These are phyloP conservation scores for Pachysolen tannophilus DNA, from an alignment of 805 yeast genomes.

Conservation along the genomic window DNA sequence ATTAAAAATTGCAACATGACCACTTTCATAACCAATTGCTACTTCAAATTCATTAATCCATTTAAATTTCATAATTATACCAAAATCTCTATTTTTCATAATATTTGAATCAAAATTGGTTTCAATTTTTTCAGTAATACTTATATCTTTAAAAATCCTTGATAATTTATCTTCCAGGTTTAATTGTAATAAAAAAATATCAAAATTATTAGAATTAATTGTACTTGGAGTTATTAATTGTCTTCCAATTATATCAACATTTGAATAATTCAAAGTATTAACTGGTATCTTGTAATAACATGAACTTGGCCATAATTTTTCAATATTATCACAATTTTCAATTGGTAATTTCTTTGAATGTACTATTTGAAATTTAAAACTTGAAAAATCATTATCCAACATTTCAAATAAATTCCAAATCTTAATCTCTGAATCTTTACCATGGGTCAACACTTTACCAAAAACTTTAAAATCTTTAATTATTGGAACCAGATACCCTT, in stretches of 20 bases:
- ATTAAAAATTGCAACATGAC: conserved; percentile 37
- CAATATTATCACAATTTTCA: conserved; percentile 16
- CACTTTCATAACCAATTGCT: conserved; percentile 67
- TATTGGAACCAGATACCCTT: conserved; percentile 11
- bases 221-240: conserved; percentile 54
- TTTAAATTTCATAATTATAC: conserved; percentile 57
- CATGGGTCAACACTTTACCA: conserved; percentile 53
- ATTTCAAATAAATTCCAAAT: conserved; percentile 33
- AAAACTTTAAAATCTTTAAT: conserved; percentile 19
- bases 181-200: conserved; percentile 39
- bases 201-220: conserved; percentile 53
- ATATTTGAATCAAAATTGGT: conserved; percentile 12
- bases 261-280: conserved; percentile 66
- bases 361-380: conserved; percentile 11
- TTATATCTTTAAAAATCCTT: conserved; percentile 27
- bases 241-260: conserved; percentile 34
- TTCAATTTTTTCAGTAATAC: conserved; percentile 18
- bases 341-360: conserved; percentile 15
- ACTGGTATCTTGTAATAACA: conserved; percentile 46
- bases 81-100: conserved; percentile 27
- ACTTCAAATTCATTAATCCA: conserved; percentile 28
- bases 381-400: conserved; percentile 9
- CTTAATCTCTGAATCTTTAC: conserved; percentile 50
- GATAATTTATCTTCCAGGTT: too few species aligned
- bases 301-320: conserved; percentile 19